Percentiles rank a stretch among this genome's conserved stretches.
These are phyloP conservation scores for Trichosanthes truncata DNA, from an alignment of 306 rosid genomes.

Conservation along the genomic window DNA sequence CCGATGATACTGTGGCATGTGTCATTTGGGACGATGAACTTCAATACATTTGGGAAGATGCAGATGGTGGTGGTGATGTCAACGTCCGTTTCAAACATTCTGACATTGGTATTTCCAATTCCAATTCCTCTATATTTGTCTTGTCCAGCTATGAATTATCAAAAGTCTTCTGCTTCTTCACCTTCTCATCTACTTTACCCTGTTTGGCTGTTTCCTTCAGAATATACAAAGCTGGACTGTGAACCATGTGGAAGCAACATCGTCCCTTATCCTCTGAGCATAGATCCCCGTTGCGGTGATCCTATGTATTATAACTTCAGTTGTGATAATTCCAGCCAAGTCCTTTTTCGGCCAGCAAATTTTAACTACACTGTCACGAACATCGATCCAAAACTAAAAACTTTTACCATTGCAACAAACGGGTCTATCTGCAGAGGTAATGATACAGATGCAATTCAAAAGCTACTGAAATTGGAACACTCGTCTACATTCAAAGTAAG, in stretches of 20 bases:
- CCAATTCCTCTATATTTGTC: not conserved
- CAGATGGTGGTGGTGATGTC: not conserved
- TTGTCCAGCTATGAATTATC: not conserved
- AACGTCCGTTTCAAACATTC: not conserved
- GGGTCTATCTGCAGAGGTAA: not conserved
- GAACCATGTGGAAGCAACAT: constrained; percentile 9
- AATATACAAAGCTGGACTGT: not conserved
- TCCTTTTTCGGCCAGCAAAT: not conserved
- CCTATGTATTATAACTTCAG: not conserved
- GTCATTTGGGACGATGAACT: constrained; percentile 5
- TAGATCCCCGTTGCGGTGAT: constrained; percentile 5
- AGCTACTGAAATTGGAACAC: not conserved
- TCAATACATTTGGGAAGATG: not conserved
- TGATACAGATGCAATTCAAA: not conserved
- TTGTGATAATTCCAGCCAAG: not conserved
- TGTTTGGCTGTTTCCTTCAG: not conserved
- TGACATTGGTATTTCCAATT: not conserved
- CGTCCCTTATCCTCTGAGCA: constrained; percentile 23
- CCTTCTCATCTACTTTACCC: not conserved
- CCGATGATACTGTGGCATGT: not conserved
- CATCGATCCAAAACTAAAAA: not conserved
- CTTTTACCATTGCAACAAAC: not conserved
- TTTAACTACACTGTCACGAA: not conserved
- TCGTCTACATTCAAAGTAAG: constrained; percentile 5
- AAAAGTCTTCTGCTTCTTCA: not conserved